Evolutionary conservation across 1,284 basidiomycete genomes (phyloP).

Genomic region (Ganoderma boninense): DNA sequence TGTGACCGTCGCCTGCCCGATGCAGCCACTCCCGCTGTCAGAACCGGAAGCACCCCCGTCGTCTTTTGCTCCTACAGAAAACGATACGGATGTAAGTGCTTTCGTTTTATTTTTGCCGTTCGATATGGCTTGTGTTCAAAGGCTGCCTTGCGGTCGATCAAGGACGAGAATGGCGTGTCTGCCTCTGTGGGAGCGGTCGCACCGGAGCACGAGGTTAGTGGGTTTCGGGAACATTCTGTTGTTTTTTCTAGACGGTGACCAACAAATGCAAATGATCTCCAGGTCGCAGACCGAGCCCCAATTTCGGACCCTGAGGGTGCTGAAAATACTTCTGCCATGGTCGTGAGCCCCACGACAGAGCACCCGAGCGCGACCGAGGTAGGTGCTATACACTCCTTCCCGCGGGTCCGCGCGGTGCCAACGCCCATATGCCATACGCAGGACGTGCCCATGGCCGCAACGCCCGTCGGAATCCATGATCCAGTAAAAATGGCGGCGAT

Average conservation of each 20-base stretch:
- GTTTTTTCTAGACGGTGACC: not conserved
- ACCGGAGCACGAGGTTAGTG: constrained; percentile 14
- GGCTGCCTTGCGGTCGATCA: not conserved
- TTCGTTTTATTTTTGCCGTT: not conserved
- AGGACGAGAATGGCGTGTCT: constrained; percentile 25
- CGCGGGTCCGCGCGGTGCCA: not conserved
- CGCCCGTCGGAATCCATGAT: constrained; percentile 3
- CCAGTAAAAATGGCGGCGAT: constrained; percentile 5
- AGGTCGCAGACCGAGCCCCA: not conserved
- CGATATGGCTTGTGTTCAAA: not conserved
- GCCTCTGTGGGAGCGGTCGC: not conserved
- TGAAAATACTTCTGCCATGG: not conserved
- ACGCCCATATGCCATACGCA: constrained; percentile 11
- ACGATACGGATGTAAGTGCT: constrained; percentile 30
- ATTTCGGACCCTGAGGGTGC: constrained; percentile 2
- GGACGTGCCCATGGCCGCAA: constrained; percentile 2
- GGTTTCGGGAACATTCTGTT: not conserved
- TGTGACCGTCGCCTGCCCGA: not conserved
- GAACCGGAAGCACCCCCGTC: constrained; percentile 37
- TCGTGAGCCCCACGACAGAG: constrained; percentile 11
- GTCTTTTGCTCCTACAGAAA: constrained; percentile 31
- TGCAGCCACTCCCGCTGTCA: constrained; percentile 24
- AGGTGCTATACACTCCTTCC: constrained; percentile 10
- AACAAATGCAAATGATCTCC: not conserved
- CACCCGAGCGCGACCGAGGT: constrained; percentile 19